Percentiles rank a stretch among this genome's conserved stretches.
Conservation (phyloP, 805 yeast genomes). For the Candida succiphila region DNA sequence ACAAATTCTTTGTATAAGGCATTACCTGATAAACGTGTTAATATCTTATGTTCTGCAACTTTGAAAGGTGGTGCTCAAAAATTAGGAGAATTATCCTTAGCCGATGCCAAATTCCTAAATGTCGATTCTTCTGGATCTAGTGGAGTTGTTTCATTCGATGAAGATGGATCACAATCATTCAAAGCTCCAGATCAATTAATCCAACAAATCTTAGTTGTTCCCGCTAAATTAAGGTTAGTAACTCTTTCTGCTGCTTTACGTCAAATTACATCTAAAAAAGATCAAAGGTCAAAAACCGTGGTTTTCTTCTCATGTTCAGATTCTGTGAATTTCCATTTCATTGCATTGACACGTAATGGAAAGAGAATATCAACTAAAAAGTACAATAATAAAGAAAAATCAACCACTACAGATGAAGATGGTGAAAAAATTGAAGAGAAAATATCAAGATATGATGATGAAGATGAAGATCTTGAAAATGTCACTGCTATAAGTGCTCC, state of each 20-base stretch:
- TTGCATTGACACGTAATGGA: slow-evolving; percentile 58
- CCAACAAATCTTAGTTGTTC: slow-evolving; percentile 76
- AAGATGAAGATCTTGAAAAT: slow-evolving; percentile 11
- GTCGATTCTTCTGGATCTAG: slow-evolving; percentile 15
- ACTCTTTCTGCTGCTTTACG: slow-evolving; percentile 61
- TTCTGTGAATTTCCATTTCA: slow-evolving; percentile 90
- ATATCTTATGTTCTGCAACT: slow-evolving; percentile 90
- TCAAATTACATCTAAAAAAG: slow-evolving; percentile 27
- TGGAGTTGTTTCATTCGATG: slow-evolving; percentile 17
- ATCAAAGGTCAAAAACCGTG: slow-evolving; percentile 44
- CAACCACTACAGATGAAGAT: slow-evolving; percentile 13
- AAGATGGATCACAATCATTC: slow-evolving; percentile 13
- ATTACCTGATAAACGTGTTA: slow-evolving; percentile 64
- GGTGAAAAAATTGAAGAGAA: slow-evolving; percentile 6
- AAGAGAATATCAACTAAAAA: slow-evolving; percentile 17
- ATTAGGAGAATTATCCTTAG: slow-evolving; percentile 68
- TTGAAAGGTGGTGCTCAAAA: slow-evolving; percentile 71
- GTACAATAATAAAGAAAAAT: slow-evolving; percentile 22
- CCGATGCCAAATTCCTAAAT: slow-evolving; percentile 59
- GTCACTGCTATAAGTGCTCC: slow-evolving; percentile 46
- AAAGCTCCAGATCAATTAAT: slow-evolving; percentile 83
- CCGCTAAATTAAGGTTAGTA: slow-evolving; percentile 85
- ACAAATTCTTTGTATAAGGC: slow-evolving; percentile 33
- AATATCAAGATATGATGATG: slow-evolving; percentile 8
- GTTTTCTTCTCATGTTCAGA: slow-evolving; percentile 92